Evolutionary conservation across 2,329 filamentous ascomycete genomes (phyloP), one percentile per base, ranked within the genome.

Genomic region (Fonsecaea multimorphosa): DNA sequence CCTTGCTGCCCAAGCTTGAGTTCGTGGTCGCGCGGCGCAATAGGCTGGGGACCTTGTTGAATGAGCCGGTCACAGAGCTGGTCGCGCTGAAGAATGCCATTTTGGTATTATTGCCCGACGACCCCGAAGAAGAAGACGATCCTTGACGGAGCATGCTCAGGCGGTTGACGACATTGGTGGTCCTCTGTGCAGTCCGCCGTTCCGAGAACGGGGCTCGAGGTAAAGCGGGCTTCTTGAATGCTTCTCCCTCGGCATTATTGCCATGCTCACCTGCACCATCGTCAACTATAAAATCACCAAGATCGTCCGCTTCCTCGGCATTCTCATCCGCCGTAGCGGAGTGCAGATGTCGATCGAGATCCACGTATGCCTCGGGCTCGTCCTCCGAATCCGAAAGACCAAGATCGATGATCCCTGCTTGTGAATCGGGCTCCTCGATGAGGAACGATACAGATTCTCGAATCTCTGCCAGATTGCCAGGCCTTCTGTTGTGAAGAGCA

Each of bases 361-460:
- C 78, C 31, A 77, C 76, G 24, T 81, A 80, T 0, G 78, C 80
- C 51, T 77, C 74, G 22, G 74, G 73, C 40, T 71, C 72, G 12
- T 38, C 73, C 67, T 68, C 79, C 74, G 16, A 85, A 84, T 63
- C 76, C 16, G 76, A 77, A 11, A 77, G 72, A 63, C 86, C 83
- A 29, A 86, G 85, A 51, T 91, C 87, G 27, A 76, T 72, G 6
- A 52, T 68, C 5, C 60, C 60, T 54, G 70, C 58, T 55, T 69
- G 72, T 6, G 71, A 70, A 6, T 81, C 74, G 19, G 82, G 82
- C 44, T 86, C 85, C 58, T 96, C 93, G 16, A 97, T 88, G 9
- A 97, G 84, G 76, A 90, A 91, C 3, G 91, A 96, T 6, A 97
- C 81, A 0, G 91, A 92, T 75, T 94, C 87, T 63, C 92, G 88